A percentile compares a stretch with the other conserved stretches of the same genome.
These are phyloP conservation scores for Paratrypanosoma confusum DNA, from an alignment of 208 protist genomes.

Conservation along the genomic window DNA sequence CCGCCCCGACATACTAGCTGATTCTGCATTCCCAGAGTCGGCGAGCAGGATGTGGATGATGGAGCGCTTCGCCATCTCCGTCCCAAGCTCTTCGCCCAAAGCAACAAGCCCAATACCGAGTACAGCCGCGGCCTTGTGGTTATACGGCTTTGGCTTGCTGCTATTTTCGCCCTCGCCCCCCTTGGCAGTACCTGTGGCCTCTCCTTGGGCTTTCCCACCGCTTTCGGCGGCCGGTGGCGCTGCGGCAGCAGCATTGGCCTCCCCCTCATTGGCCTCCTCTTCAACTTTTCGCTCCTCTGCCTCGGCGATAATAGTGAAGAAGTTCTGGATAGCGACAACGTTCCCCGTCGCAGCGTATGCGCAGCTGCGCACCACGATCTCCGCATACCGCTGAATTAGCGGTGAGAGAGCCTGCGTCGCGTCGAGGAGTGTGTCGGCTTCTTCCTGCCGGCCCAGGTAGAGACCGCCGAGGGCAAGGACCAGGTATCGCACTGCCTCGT, in stretches of 20 bases:
- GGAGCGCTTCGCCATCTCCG: conserved; percentile 94
- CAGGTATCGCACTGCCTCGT: conserved; percentile 84
- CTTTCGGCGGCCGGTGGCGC: background rate
- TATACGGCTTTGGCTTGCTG: conserved; percentile 32
- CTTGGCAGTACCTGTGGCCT: background rate
- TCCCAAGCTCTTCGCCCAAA: conserved; percentile 96
- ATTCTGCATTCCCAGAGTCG: conserved; percentile 75
- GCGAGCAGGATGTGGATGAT: conserved; percentile 95
- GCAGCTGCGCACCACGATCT: conserved; percentile 92
- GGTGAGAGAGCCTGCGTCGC: conserved; percentile 70
- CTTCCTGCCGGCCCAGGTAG: conserved; percentile 92
- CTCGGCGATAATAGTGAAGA: conserved; percentile 94
- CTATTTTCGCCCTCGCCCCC: conserved; percentile 8
- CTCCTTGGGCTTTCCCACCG: background rate
- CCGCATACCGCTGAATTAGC: conserved; percentile 80
- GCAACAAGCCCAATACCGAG: conserved; percentile 97
- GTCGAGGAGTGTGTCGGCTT: conserved; percentile 88
- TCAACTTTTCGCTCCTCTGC: conserved; percentile 71
- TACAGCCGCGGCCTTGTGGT: conserved; percentile 91
- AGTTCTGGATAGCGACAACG: conserved; percentile 96
- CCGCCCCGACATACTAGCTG: conserved; percentile 66
- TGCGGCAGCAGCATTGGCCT: conserved; percentile 2
- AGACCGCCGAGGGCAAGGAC: conserved; percentile 92
- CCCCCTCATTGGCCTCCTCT: conserved; percentile 33
- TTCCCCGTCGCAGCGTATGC: conserved; percentile 99